A percentile compares a stretch with the other conserved stretches of the same genome.
phyloP scores from a whole-genome alignment of 495 filamentous ascomycete species.

The Aspergillus olivimuriae region DNA sequence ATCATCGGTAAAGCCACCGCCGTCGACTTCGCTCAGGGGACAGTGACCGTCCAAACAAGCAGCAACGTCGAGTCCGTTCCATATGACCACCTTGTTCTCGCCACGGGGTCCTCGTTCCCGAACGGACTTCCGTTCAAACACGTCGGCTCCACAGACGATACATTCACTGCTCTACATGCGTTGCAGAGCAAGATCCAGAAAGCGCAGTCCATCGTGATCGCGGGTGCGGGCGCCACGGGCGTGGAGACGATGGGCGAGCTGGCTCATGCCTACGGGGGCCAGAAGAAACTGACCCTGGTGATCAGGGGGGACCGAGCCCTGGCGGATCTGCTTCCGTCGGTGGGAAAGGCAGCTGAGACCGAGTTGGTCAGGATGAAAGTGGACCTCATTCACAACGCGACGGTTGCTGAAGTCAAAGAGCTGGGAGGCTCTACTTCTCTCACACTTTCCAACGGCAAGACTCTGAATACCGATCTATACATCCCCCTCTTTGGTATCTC shows the following conservation, averaged over 20 bases:
- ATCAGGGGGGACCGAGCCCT: background rate
- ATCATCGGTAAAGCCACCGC: background rate
- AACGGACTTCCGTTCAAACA: background rate
- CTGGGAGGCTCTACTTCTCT: background rate
- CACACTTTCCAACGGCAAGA: background rate
- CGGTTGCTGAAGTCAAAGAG: background rate
- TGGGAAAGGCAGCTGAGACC: background rate
- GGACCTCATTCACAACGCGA: background rate
- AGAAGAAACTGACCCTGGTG: background rate
- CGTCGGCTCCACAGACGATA: background rate
- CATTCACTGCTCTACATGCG: background rate
- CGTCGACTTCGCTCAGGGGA: background rate
- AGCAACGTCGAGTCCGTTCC: background rate
- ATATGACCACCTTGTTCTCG: background rate
- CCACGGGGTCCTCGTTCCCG: background rate
- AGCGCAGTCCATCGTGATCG: constrained; percentile 1
- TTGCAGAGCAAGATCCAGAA: background rate
- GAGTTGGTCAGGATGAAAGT: background rate
- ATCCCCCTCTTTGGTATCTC: background rate
- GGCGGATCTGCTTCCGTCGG: background rate
- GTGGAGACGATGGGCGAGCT: background rate
- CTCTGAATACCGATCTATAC: background rate
- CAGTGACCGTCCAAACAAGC: background rate
- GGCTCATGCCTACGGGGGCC: background rate
- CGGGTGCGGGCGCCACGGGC: background rate